These are phyloP conservation scores for Auricularia sp. DNA, from an alignment of 768 basidiomycete species.

Conservation along the genomic window DNA sequence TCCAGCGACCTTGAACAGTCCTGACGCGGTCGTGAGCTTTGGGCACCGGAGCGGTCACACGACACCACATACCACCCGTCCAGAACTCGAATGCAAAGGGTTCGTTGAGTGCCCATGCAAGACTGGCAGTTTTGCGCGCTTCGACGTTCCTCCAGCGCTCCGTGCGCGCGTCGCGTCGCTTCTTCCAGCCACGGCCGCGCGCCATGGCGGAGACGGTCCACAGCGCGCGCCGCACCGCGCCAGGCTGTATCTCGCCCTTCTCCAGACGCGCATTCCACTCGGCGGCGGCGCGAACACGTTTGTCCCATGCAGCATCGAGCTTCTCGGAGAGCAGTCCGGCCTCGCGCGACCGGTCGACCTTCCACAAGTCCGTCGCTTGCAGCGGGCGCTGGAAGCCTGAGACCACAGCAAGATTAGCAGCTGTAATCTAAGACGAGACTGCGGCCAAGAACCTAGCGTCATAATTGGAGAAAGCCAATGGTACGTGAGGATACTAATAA, in stretches of 20 bases:
- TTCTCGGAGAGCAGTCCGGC: constrained; percentile 38
- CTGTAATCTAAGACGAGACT: background rate
- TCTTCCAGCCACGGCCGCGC: constrained; percentile 3
- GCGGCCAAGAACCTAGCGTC: constrained; percentile 16
- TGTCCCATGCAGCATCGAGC: constrained; percentile 47
- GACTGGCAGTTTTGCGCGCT: constrained; percentile 39
- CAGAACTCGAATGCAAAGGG: constrained; percentile 51
- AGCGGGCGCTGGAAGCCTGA: constrained; percentile 65
- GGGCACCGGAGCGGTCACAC: background rate
- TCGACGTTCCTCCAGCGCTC: constrained; percentile 35
- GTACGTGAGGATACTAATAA: constrained; percentile 53
- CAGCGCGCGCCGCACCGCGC: constrained; percentile 25
- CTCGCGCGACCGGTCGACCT: constrained; percentile 43
- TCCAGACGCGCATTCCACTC: constrained; percentile 47
- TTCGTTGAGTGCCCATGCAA: constrained; percentile 54
- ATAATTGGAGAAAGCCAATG: constrained; percentile 46
- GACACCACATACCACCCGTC: constrained; percentile 35
- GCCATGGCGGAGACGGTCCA: constrained; percentile 30
- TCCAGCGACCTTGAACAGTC: constrained; percentile 36
- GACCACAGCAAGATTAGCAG: constrained; percentile 22
- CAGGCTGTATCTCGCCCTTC: constrained; percentile 35
- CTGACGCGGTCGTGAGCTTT: background rate
- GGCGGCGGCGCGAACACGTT: constrained; percentile 37
- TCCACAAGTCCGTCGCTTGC: constrained; percentile 68
- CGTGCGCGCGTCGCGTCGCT: constrained; percentile 25